A percentile compares a stretch with the other conserved stretches of the same genome.
Conservation (phyloP, 176 grass and related monocot genomes). For the Aegilops speltoides region DNA sequence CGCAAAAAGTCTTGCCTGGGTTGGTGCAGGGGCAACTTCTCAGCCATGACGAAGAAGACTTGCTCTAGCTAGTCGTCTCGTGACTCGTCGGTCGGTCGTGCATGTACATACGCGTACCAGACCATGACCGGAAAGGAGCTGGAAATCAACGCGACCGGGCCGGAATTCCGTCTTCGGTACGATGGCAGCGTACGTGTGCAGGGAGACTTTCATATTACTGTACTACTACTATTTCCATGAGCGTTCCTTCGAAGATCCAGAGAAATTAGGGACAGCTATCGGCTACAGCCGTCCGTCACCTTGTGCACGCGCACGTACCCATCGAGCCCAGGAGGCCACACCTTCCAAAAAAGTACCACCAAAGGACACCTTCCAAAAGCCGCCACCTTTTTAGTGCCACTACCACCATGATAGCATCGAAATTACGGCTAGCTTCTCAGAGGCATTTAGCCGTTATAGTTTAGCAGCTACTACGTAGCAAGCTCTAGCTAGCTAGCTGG, state of each 20-base stretch:
- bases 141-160: neutral
- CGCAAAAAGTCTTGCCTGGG: neutral
- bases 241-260: neutral
- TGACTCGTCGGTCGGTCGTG: constrained; percentile 19
- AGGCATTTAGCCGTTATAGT: neutral
- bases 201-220: too few species aligned
- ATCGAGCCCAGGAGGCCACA: neutral
- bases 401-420: neutral
- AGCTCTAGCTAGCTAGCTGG: neutral
- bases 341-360: neutral
- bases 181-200: neutral
- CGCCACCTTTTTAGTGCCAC: neutral
- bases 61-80: neutral
- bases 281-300: neutral
- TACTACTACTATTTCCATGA: neutral
- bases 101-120: neutral
- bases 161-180: neutral
- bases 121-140: neutral
- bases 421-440: neutral
- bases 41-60: neutral
- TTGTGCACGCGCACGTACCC: neutral
- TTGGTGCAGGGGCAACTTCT: neutral
- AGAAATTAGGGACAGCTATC: neutral
- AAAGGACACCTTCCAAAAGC: neutral
- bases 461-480: neutral